Percentiles rank a stretch among this genome's conserved stretches.
Conservation (phyloP, 257 asterid species). For the Solanum chmielewskii region DNA sequence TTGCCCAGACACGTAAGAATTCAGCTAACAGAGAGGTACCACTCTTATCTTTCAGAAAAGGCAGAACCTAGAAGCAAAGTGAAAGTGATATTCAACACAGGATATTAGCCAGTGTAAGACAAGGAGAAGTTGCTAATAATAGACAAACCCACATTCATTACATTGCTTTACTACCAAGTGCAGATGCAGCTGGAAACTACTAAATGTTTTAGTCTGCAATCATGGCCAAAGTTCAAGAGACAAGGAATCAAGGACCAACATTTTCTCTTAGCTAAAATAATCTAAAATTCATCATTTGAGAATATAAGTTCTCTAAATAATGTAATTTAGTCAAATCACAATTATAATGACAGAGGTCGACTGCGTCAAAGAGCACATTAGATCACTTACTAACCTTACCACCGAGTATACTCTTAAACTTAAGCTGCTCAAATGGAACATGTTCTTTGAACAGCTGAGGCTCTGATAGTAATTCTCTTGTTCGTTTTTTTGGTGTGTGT, state of each 20-base stretch:
- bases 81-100: background rate
- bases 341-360: background rate
- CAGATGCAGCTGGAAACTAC: background rate
- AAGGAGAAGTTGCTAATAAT: background rate
- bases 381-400: background rate
- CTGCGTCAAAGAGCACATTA: background rate
- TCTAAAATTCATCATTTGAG: background rate
- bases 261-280: background rate
- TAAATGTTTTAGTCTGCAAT: background rate
- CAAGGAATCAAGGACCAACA: background rate
- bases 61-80: conserved; percentile 8
- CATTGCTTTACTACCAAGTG: background rate
- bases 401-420: background rate
- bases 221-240: background rate
- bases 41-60: conserved; percentile 5
- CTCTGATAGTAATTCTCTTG: background rate
- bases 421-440: background rate
- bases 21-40: conserved; percentile 3
- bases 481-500: background rate
- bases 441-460: background rate
- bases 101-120: background rate
- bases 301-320: background rate
- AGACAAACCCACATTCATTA: background rate
- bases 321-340: background rate
- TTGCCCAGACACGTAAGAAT: conserved; percentile 2